Evolutionary conservation across 257 asterid genomes (phyloP), one percentile per base, ranked within the genome.

Genomic region (Plantago elongata): DNA sequence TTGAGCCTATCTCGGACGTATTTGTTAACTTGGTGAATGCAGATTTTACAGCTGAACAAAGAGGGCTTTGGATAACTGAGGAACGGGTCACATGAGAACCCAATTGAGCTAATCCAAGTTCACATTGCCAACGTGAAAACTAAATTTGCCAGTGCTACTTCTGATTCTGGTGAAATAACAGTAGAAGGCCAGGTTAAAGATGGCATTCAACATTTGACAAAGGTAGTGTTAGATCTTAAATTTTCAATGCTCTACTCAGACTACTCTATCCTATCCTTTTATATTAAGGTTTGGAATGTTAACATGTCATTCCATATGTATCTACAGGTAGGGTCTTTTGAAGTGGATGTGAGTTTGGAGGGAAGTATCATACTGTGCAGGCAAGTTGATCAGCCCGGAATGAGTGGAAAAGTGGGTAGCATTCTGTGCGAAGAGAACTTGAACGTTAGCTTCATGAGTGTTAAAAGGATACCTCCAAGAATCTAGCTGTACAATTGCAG

Each of bases 381-480:
- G 55, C 93, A 83, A 63, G 87, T 82, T 50, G 93, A 84, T 76
- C 93, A 84, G 55, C 93, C 93, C 2, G 93, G 93, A 12, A 82
- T 84, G 93, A 84, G 82, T 8, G 93, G 93, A n/a, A 78, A 79
- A 65, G 93, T 84, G 27, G 93, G 93, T 3, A 82, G 81, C 57
- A 76, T 84, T 65, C 57, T 84, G 60, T 89, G 89, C 0, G 79
- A 84, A 74, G 85, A 82, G 69, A 82, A 82, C 11, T 83, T 84
- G 61, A 84, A 84, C 5, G 93, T 84, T 57, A 84, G 89, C 57
- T 84, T 84, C 49, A 84, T 82, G 93, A 84, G 85, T 57, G 93
- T 84, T 7, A 89, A 89, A 49, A 75, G 93, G 57, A 60, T 66
- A 51, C 87, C 81, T 38, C 86, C 86, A 3, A 76, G 72, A 78